Evolutionary conservation across 2,329 filamentous ascomycete genomes (phyloP).

Genomic region (Didymella lethalis): DNA sequence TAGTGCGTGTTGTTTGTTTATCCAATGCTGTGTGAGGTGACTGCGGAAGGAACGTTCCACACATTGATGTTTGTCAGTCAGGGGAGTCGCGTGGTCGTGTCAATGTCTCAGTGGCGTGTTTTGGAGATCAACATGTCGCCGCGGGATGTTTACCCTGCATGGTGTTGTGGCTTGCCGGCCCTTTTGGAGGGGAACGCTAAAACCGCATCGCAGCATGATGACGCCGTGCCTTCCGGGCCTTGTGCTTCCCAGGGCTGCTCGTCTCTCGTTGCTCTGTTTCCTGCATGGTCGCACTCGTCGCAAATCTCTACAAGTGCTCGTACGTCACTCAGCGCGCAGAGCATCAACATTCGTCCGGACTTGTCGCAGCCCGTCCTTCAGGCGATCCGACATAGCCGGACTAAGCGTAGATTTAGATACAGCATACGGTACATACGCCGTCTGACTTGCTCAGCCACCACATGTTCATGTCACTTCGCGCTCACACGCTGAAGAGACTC

Average conservation of each 20-base stretch:
- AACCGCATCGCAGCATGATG: conserved; percentile 14
- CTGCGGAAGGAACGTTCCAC: neutral
- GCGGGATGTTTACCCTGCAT: conserved; percentile 17
- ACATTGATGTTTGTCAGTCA: neutral
- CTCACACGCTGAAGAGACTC: conserved; percentile 20
- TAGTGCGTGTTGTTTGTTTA: neutral
- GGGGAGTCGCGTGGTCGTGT: neutral
- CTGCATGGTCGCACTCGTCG: conserved; percentile 2
- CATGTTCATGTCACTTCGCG: conserved; percentile 19
- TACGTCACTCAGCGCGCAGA: neutral
- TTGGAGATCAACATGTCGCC: neutral
- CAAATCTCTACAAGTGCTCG: neutral
- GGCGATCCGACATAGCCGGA: conserved; percentile 20
- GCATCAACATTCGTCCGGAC: conserved; percentile 5
- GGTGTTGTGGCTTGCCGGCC: conserved; percentile 10
- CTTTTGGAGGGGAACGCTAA: conserved; percentile 3
- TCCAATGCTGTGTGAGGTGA: neutral
- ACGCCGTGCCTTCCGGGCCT: conserved; percentile 11
- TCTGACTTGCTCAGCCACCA: conserved; percentile 22
- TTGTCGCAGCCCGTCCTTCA: conserved; percentile 5
- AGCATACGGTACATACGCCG: conserved; percentile 15
- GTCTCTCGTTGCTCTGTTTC: neutral
- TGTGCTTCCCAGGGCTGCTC: conserved; percentile 4
- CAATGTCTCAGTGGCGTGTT: conserved; percentile 3
- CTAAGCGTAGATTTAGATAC: conserved; percentile 12